Base-by-base conservation (phyloP, 257 asterid species). In the Ophiorrhiza pumila region DNA sequence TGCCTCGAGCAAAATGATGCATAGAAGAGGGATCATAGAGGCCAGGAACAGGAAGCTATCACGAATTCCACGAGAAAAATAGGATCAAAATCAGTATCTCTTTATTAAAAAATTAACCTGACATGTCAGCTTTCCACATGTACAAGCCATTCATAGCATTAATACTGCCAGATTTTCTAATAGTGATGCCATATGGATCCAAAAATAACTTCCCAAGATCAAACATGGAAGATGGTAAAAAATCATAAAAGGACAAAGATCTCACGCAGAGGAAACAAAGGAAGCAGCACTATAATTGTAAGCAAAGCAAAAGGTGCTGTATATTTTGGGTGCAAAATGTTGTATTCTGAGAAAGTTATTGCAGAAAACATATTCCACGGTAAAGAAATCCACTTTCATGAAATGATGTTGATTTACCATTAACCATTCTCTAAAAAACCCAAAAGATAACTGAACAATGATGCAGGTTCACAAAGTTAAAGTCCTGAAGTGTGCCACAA, bases 1-100 rank as follows among this genome's bases (percentile, higher is more conserved):
- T 86, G 32, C 88, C 91, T 55, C 92, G 83, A 61, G 89, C 72
- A 73, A 84, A 71, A 69, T 87, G 87, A 86, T 86, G 84, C 83
- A 83, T 77, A 62, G 95, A 62, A 75, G 90, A 87, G 63, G 87
- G 91, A 79, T 86, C 90, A 66, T 78, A 84, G 65, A 81, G 82
- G 76, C 89, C 86, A 79, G 93, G 87, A 77, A 80, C 84, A 62
- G 97, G 79, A 79, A 90, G 82, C 98, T 94, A 58, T 68, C 75
- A 67, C 53, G 68, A 68, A 77, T 59, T 27, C 45, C 58, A 50
- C 50, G 45, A 78, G 25, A 53, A 57, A 71, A 49, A n/a, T 35
- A 15, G 56, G 39, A 56, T 46, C 34, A 46, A 53, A 71, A 22
- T 25, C 27, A 37, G 5, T 17, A 3, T 32, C 22, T 47, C 58